These are phyloP conservation scores for Candida sp. DNA, from an alignment of 1,139 yeast species.

Conservation along the genomic window DNA sequence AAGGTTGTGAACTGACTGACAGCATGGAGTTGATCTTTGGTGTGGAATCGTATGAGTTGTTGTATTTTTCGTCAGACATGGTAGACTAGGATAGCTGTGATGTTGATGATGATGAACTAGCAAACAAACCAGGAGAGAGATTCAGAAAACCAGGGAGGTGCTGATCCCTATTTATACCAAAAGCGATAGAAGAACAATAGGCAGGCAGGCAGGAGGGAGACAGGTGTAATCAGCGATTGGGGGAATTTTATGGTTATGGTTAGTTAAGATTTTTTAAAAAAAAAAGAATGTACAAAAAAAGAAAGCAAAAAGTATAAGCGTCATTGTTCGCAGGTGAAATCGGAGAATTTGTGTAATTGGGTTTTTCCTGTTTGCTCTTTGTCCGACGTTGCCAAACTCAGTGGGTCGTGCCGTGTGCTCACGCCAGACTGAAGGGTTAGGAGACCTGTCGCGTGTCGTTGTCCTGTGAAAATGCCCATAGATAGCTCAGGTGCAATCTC, in stretches of 20 bases:
- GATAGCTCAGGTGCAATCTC: too few species aligned
- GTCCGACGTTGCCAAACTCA: background rate
- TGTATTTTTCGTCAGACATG: constrained; percentile 1
- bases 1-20: background rate
- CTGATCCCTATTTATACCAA: constrained; percentile 1
- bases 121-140: background rate
- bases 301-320: background rate
- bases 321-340: background rate
- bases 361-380: background rate
- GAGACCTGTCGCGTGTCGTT: background rate
- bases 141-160: background rate
- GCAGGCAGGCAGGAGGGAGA: background rate
- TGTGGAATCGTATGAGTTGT: background rate
- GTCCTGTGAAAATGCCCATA: background rate
- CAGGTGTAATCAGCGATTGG: background rate
- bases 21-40: background rate
- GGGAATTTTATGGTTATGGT: background rate
- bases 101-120: background rate
- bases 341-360: constrained; percentile 3
- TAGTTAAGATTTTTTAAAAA: too few species aligned
- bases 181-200: background rate
- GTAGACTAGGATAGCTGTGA: background rate
- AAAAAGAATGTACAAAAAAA: background rate
- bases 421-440: background rate
- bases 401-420: background rate